Evolutionary conservation across 345 rosid species (phyloP), one percentile per base, ranked within the genome.

Genomic region (Passiflora organensis): DNA sequence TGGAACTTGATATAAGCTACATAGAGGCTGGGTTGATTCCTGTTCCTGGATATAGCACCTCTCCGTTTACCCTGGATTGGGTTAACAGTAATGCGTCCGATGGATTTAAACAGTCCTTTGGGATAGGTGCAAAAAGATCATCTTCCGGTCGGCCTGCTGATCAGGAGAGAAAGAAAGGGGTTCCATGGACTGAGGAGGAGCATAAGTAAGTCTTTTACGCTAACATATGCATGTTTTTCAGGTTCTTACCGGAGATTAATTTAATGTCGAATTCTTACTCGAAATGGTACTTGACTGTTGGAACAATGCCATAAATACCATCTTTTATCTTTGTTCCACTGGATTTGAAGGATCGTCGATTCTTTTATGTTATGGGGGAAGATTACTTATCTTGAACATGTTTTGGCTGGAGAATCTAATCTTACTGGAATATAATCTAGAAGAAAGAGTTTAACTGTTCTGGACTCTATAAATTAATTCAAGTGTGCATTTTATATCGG

Each of bases 71-170:
- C 32, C 61, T 76, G 74, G 93, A 80, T 34, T 74, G 79, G 85
- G 79, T 54, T 51, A 67, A 63, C 41, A 57, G 54, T 44, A 66
- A 76, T 55, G 69, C 71, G 52, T 63, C 23, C 43, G 84, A 75
- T 56, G 84, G 82, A 5, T 80, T 74, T 38, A 80, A 74, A 58
- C 85, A 75, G 13, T 58, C 79, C 39, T 82, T 66, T 41, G 81
- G 61, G 11, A 45, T 76, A 23, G 80, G 78, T 18, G 93, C 84
- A 12, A 88, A 81, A 84, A 78, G 96, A 77, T 70, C 82, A 41
- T 76, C 78, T 0, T 63, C 82, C 0, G 73, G 67, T 34, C 69
- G 85, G 32, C 76, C 76, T 43, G 73, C 60, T 4, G 74, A 69
- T 19, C 74, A 63, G 56, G 68, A 69, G 56, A 46, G 74, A 24